Evolutionary conservation across 129 eudicot species (phyloP).

Genomic region (Centaurea solstitialis): DNA sequence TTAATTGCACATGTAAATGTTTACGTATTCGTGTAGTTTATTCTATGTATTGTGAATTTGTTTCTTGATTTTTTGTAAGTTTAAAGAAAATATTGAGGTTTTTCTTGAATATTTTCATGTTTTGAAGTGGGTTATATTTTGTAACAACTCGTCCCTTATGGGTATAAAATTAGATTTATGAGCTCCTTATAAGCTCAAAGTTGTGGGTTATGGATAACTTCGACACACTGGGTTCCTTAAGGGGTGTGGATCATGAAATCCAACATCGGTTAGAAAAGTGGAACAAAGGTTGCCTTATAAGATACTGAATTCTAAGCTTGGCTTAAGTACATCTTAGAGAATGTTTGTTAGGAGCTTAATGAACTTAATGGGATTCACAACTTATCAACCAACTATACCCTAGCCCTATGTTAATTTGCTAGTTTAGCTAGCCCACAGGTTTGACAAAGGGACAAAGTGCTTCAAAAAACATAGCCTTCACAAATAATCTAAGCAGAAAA

Average conservation of each 20-base stretch:
- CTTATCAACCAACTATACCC: too few species aligned
- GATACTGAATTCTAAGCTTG: too few species aligned
- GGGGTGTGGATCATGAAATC: neutral
- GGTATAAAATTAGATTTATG: neutral
- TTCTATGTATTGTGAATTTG: slow-evolving; percentile 15
- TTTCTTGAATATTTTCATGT: neutral
- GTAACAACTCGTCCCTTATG: neutral
- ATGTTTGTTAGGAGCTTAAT: too few species aligned
- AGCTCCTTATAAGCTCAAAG: neutral
- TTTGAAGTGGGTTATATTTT: neutral
- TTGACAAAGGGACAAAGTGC: neutral
- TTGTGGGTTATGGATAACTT: neutral
- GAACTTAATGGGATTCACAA: too few species aligned
- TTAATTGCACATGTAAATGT: slow-evolving; percentile 21
- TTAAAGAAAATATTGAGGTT: neutral
- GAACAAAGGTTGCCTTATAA: too few species aligned
- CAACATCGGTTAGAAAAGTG: neutral
- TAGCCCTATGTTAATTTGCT: neutral
- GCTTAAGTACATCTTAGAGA: too few species aligned
- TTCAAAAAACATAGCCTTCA: neutral
- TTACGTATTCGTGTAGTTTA: slow-evolving; percentile 14
- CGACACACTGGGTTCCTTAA: neutral
- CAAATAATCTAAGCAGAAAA: neutral
- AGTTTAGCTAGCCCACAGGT: neutral
- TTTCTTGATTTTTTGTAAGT: slow-evolving; percentile 17